Base-by-base conservation (phyloP, 257 asterid genomes). In the Avicennia marina region DNA sequence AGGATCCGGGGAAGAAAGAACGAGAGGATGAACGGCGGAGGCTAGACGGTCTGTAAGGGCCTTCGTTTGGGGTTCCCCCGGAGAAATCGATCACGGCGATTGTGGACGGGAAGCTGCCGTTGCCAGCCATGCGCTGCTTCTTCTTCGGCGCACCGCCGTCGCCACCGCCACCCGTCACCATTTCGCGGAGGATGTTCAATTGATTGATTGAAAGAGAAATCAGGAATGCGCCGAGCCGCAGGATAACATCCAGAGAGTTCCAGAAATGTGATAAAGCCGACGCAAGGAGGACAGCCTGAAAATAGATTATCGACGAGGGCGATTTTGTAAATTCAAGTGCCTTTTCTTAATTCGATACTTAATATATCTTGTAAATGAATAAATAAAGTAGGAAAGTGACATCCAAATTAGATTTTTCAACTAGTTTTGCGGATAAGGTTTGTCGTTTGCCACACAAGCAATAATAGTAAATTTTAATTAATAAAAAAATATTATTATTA, bases 111-210 rank as follows among this genome's bases (percentile, higher is more conserved):
- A 49, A 56, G 16, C 66, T 69, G 58, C 55, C 54, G 61, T 13
- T 65, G 77, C 75, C 62, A 44, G 78, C 81, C 56, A 72, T 58
- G 42, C 88, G 87, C 67, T 73, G 90, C 70, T 72, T 74, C 81
- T 85, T 85, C 71, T 72, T 76, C 5, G 74, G 21, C 2, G 67
- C 68, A 10, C 68, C 75, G 54, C 41, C 41, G 10, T 36, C 41
- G 6, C 10, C 41, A 12, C 12, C 10, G 41, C 12, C 34, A 29
- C 8, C 34, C 34, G 34, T 8, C 4, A 8, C 0, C 34, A 29
- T 29, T n/a, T n/a, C n/a, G 7, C 7, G 34, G 7, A 29, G n/a
- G n/a, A 29, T 29, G 34, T 4, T 29, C 7, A 29, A 29, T 4
- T 8, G 34, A 29, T 29, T 8, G 34, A 29, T 1, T 79, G 65